Conservation (phyloP, 106 monocot species). For the Gastrodia elata region DNA sequence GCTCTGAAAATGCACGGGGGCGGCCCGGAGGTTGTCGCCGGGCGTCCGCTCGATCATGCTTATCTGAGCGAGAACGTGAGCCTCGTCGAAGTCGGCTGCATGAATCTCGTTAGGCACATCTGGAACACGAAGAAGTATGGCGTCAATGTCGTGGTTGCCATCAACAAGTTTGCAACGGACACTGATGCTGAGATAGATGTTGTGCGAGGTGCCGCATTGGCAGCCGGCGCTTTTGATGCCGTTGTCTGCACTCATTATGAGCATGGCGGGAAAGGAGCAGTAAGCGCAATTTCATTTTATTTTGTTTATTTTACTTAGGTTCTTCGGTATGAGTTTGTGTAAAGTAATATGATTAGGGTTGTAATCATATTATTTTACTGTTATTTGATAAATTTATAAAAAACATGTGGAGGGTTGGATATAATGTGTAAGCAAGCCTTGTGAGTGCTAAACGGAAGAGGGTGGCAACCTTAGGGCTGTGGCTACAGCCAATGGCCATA, state of each 20-base stretch:
- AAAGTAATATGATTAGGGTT: no score
- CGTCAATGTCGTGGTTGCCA: conserved; percentile 90
- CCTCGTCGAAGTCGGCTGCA: conserved; percentile 90
- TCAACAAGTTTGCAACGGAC: conserved; percentile 90
- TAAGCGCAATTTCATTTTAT: conserved; percentile 34
- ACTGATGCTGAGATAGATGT: conserved; percentile 80
- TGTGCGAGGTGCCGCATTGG: conserved; percentile 66
- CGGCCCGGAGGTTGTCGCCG: conserved; percentile 92
- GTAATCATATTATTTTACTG: no score
- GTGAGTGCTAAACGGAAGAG: no score
- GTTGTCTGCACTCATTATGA: conserved; percentile 94
- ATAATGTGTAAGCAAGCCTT: no score
- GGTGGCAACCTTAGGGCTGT: no score
- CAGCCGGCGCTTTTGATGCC: conserved; percentile 96
- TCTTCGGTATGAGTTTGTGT: no score
- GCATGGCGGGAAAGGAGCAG: conserved; percentile 96
- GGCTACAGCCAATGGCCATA: no score
- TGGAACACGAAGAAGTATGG: conserved; percentile 77
- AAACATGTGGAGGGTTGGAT: no score
- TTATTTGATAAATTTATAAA: no score
- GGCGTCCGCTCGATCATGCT: conserved; percentile 82
- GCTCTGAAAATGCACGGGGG: conserved; percentile 99
- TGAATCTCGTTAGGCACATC: conserved; percentile 76
- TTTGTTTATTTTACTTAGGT: no score
- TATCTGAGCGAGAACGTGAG: conserved; percentile 67